Conservation (phyloP, 768 basidiomycete genomes). For the Chalciporus chontae region DNA sequence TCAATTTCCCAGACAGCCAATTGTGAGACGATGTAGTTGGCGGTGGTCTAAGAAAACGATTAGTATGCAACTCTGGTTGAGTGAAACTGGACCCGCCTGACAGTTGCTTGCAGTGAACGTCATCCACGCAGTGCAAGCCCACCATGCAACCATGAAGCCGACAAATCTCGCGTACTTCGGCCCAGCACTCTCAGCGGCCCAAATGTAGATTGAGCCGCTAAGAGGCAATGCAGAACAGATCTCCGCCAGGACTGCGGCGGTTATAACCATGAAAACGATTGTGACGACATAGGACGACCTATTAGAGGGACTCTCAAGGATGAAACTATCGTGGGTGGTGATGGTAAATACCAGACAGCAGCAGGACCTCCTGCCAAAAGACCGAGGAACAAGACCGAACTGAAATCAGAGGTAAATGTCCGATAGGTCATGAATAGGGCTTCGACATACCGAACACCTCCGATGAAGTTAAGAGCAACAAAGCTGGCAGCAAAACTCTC, state of each 20-base stretch:
- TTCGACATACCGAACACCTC: slow-evolving; percentile 63
- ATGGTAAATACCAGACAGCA: slow-evolving; percentile 62
- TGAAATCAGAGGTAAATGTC: slow-evolving; percentile 21
- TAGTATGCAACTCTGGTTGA: background rate
- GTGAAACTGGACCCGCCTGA: slow-evolving; percentile 48
- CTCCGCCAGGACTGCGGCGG: slow-evolving; percentile 83
- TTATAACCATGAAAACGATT: slow-evolving; percentile 84
- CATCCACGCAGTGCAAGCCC: slow-evolving; percentile 95
- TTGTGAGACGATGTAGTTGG: slow-evolving; percentile 87
- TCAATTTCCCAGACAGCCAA: slow-evolving; percentile 74
- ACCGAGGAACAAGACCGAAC: slow-evolving; percentile 77
- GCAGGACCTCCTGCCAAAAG: slow-evolving; percentile 83
- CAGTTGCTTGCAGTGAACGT: slow-evolving; percentile 88
- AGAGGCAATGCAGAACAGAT: slow-evolving; percentile 86
- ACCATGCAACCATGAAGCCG: slow-evolving; percentile 90
- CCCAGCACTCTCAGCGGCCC: slow-evolving; percentile 92
- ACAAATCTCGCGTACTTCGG: slow-evolving; percentile 82
- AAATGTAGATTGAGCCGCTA: slow-evolving; percentile 91
- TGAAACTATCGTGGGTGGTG: background rate
- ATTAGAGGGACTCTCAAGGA: slow-evolving; percentile 8
- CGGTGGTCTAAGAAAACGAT: slow-evolving; percentile 56
- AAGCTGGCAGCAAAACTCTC: slow-evolving; percentile 90
- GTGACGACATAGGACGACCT: slow-evolving; percentile 87
- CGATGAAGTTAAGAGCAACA: slow-evolving; percentile 87
- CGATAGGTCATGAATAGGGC: background rate